A percentile compares a stretch with the other conserved stretches of the same genome.
phyloP scores from a whole-genome alignment of 768 basidiomycete species.

The Clitopilus passeckerianus region DNA sequence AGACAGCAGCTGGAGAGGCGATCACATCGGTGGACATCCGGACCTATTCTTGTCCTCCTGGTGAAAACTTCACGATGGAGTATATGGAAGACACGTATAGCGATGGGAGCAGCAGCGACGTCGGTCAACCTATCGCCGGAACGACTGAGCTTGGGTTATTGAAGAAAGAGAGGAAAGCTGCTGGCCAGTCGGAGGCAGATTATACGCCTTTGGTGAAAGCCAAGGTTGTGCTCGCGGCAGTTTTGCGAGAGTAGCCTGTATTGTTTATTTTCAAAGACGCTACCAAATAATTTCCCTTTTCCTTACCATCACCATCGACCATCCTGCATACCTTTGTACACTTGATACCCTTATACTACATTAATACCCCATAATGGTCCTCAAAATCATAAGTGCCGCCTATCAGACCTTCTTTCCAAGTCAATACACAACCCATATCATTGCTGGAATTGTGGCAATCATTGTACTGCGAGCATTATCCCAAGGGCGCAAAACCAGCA shows the following conservation, averaged over 20 bases:
- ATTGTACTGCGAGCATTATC: constrained; percentile 53
- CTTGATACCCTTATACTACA: neutral
- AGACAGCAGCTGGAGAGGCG: constrained; percentile 4
- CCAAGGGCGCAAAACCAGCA: constrained; percentile 64
- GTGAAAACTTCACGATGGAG: neutral
- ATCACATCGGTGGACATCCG: constrained; percentile 6
- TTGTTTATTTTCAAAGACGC: neutral
- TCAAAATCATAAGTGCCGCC: constrained; percentile 38
- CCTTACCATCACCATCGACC: neutral
- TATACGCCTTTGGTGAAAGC: constrained; percentile 12
- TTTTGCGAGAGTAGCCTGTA: neutral
- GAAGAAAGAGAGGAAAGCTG: neutral
- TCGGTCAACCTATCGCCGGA: constrained; percentile 9
- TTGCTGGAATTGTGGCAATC: constrained; percentile 35
- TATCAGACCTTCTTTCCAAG: constrained; percentile 43
- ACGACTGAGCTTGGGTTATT: constrained; percentile 16
- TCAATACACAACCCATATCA: constrained; percentile 51
- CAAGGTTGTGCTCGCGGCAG: constrained; percentile 13
- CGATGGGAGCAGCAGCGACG: neutral
- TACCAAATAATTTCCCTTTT: neutral
- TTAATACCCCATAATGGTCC: constrained; percentile 37
- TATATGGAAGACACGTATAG: constrained; percentile 9
- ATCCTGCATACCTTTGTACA: neutral
- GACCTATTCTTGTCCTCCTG: neutral
- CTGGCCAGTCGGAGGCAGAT: neutral